Evolutionary conservation across 306 rosid species (phyloP).

Genomic region (Senna siamea): DNA sequence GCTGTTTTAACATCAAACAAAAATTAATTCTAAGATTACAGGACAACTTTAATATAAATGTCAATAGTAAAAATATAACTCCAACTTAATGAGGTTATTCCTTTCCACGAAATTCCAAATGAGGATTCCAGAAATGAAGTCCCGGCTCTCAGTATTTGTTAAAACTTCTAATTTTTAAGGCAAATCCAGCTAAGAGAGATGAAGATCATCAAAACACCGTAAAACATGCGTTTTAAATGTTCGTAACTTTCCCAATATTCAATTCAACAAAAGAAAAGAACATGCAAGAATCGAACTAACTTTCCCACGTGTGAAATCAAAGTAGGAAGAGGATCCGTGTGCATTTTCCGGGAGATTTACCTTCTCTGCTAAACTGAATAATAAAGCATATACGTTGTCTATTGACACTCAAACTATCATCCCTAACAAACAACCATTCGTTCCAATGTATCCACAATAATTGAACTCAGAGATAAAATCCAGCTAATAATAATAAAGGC

Average conservation of each 20-base stretch:
- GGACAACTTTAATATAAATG: neutral
- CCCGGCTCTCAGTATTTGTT: neutral
- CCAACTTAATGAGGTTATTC: neutral
- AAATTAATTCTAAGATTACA: neutral
- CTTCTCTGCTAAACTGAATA: neutral
- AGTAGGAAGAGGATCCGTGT: neutral
- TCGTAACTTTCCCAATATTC: no score
- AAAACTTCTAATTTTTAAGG: neutral
- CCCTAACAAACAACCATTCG: neutral
- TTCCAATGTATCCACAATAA: no score
- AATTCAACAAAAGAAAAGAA: neutral
- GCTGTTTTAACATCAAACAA: neutral
- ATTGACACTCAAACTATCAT: neutral
- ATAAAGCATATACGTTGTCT: neutral
- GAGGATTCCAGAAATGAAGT: neutral
- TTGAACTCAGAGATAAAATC: no score
- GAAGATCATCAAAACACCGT: no score
- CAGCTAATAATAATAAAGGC: neutral
- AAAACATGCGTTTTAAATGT: no score
- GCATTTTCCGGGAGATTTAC: neutral
- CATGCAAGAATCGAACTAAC: neutral
- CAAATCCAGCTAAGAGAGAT: no score
- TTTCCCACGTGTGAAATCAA: no score
- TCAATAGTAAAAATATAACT: neutral
- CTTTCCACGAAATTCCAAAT: neutral